A percentile compares a stretch with the other conserved stretches of the same genome.
Conservation (phyloP, 2,329 filamentous ascomycete species). For the Decorospora gaudefroyi region DNA sequence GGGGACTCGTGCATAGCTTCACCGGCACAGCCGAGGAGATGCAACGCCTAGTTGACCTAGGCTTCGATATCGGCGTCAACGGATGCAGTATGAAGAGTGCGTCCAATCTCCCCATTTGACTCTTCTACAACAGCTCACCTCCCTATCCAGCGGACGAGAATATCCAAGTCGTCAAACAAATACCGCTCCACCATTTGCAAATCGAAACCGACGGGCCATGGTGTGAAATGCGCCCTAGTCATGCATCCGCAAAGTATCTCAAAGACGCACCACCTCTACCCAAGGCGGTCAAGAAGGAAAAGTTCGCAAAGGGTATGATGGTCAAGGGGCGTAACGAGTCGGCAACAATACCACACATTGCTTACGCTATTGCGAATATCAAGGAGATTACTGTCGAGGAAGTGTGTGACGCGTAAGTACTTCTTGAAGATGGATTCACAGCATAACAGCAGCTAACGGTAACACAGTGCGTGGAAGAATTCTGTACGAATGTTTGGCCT, state of each 20-base stretch:
- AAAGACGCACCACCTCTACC: constrained; percentile 71
- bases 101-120: background rate
- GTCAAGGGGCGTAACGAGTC: constrained; percentile 96
- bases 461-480: constrained; percentile 45
- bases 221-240: constrained; percentile 88
- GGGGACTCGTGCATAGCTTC: constrained; percentile 91
- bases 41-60: constrained; percentile 74
- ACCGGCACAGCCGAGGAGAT: constrained; percentile 88
- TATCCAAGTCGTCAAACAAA: constrained; percentile 76
- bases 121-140: constrained; percentile 3
- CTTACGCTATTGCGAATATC: constrained; percentile 83
- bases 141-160: constrained; percentile 61
- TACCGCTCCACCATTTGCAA: constrained; percentile 80
- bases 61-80: constrained; percentile 91
- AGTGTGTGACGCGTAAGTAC: constrained; percentile 74
- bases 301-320: constrained; percentile 84
- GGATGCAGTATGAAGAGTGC: constrained; percentile 89
- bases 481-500: constrained; percentile 49
- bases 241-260: constrained; percentile 79
- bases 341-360: constrained; percentile 81
- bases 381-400: constrained; percentile 80
- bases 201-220: constrained; percentile 97
- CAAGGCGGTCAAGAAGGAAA: constrained; percentile 93
- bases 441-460: constrained; percentile 6
- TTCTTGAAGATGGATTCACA: background rate